Percentiles rank a stretch among this genome's conserved stretches.
phyloP scores from a whole-genome alignment of 805 yeast genomes.

The Kodamaea lidongshanica region DNA sequence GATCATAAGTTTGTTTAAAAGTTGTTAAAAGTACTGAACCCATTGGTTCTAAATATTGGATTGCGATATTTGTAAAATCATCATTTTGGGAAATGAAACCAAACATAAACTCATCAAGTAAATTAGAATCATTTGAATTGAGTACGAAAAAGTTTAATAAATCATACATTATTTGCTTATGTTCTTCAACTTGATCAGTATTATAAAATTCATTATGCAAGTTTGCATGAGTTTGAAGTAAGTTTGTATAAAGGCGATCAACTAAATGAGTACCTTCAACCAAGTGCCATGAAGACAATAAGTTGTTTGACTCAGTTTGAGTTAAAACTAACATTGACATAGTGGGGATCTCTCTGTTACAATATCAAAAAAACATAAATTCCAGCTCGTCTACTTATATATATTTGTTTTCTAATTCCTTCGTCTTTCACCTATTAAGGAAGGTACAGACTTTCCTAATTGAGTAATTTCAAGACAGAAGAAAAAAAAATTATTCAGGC shows the following conservation, averaged over 20 bases:
- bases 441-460: no score
- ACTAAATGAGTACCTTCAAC: slow-evolving; percentile 19
- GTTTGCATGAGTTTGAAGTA: slow-evolving; percentile 26
- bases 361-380: neutral
- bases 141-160: slow-evolving; percentile 26
- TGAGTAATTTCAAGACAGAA: no score
- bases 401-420: slow-evolving; percentile 5
- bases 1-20: slow-evolving; percentile 19
- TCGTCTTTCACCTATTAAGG: no score
- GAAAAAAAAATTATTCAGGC: no score
- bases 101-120: slow-evolving; percentile 28
- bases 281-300: slow-evolving; percentile 4
- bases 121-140: slow-evolving; percentile 22
- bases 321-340: slow-evolving; percentile 4
- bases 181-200: slow-evolving; percentile 20
- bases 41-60: slow-evolving; percentile 35
- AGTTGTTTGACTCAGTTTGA: slow-evolving; percentile 2
- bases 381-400: neutral
- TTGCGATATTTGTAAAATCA: slow-evolving; percentile 18
- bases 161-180: slow-evolving; percentile 31
- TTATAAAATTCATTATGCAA: slow-evolving; percentile 22
- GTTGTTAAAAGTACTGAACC: slow-evolving; percentile 35
- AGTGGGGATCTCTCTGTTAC: no score
- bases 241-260: slow-evolving; percentile 26
- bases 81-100: slow-evolving; percentile 29